Percentiles rank a stretch among this genome's conserved stretches.
phyloP scores from a whole-genome alignment of 345 rosid species.

The Kandelia obovata region DNA sequence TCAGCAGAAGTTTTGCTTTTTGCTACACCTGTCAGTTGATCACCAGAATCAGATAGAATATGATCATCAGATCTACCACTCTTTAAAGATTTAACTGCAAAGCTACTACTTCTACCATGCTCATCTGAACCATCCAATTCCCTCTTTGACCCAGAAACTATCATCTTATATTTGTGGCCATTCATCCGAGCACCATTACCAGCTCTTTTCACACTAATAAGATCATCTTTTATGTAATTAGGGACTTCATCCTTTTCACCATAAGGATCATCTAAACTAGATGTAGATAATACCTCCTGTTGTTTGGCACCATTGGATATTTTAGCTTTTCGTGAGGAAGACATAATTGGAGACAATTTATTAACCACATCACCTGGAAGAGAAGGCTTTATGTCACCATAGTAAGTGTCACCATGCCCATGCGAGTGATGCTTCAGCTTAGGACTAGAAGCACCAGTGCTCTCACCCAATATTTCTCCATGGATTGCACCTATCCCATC shows the following conservation, averaged over 20 bases:
- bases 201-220: slow-evolving; percentile 29
- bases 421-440: slow-evolving; percentile 35
- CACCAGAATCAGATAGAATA: slow-evolving; percentile 26
- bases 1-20: slow-evolving; percentile 30
- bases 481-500: slow-evolving; percentile 26
- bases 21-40: slow-evolving; percentile 36
- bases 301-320: slow-evolving; percentile 31
- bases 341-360: slow-evolving; percentile 31
- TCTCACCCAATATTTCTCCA: slow-evolving; percentile 34
- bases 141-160: slow-evolving; percentile 32
- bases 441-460: slow-evolving; percentile 32
- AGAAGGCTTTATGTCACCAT: slow-evolving; percentile 48
- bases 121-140: slow-evolving; percentile 32
- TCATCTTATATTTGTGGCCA: slow-evolving; percentile 39
- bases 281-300: slow-evolving; percentile 29
- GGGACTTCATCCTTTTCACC: slow-evolving; percentile 34
- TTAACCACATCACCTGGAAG: slow-evolving; percentile 33
- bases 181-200: slow-evolving; percentile 32
- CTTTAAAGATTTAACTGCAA: slow-evolving; percentile 3
- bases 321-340: slow-evolving; percentile 42
- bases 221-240: slow-evolving; percentile 30
- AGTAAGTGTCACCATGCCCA: slow-evolving; percentile 34
- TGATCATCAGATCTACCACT: slow-evolving; percentile 10
- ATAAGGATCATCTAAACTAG: slow-evolving; percentile 30
- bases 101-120: slow-evolving; percentile 29